A percentile compares a stretch with the other conserved stretches of the same genome.
Conservation (phyloP, 2,329 filamentous ascomycete species). For the Acarospora socialis region DNA sequence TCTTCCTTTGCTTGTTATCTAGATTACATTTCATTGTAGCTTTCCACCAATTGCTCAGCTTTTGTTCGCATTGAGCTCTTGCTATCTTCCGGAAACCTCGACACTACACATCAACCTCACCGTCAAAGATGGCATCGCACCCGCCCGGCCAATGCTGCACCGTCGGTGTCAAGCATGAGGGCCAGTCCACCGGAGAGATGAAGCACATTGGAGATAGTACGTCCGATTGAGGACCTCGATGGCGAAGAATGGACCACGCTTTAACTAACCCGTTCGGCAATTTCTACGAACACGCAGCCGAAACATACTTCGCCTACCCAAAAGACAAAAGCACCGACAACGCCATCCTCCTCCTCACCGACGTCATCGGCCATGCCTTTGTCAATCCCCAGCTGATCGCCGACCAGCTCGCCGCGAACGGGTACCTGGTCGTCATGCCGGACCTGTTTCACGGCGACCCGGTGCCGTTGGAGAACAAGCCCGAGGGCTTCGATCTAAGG, state of each 20-base stretch:
- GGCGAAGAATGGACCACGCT: too few relatives aligned
- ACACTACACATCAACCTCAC: too few relatives aligned
- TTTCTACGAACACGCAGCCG: constrained; percentile 24
- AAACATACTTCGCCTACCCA: constrained; percentile 42
- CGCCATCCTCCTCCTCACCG: constrained; percentile 42
- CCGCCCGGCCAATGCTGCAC: not conserved
- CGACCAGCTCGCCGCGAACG: constrained; percentile 60
- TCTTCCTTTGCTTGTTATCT: too few relatives aligned
- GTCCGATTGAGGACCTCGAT: too few relatives aligned
- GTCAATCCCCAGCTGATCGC: constrained; percentile 51
- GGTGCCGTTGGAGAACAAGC: constrained; percentile 39
- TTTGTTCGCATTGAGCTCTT: too few relatives aligned
- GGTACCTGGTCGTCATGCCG: constrained; percentile 53
- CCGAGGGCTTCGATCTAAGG: constrained; percentile 34
- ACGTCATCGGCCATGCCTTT: constrained; percentile 44
- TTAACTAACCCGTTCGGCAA: too few relatives aligned
- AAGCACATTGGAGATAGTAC: constrained; percentile 33
- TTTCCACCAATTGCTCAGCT: too few relatives aligned
- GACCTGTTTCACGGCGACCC: constrained; percentile 58
- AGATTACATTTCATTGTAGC: too few relatives aligned
- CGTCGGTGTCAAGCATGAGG: constrained; percentile 34
- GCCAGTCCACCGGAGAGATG: constrained; percentile 32
- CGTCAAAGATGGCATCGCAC: constrained; percentile 1
- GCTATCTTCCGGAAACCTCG: too few relatives aligned
- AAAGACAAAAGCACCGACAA: constrained; percentile 37